Conservation (phyloP, 2,329 filamentous ascomycete genomes). For the Penicillium digitatum region DNA sequence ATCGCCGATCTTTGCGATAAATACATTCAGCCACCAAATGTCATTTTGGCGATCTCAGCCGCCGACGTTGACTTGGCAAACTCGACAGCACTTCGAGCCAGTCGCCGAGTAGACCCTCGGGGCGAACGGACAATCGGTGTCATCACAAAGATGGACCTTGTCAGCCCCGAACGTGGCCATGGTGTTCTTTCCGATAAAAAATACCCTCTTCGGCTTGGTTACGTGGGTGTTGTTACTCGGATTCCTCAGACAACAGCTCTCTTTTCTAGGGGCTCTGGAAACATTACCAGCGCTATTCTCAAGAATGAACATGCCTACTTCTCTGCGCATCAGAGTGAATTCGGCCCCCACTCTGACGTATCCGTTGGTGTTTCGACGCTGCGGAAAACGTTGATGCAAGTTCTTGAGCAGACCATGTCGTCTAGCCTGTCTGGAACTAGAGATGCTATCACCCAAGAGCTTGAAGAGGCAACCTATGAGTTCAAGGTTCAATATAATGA, state of each 20-base stretch:
- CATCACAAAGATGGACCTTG: constrained; percentile 98
- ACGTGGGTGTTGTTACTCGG: constrained; percentile 89
- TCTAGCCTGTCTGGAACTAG: constrained; percentile 82
- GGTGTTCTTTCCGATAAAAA: constrained; percentile 81
- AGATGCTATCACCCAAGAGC: constrained; percentile 87
- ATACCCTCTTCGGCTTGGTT: constrained; percentile 90
- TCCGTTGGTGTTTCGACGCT: constrained; percentile 79
- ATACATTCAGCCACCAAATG: constrained; percentile 93
- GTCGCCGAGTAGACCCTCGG: constrained; percentile 83
- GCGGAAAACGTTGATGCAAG: constrained; percentile 93
- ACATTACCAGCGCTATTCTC: constrained; percentile 73
- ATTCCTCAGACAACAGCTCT: constrained; percentile 65
- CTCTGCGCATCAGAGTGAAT: constrained; percentile 74
- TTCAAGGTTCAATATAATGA: constrained; percentile 99
- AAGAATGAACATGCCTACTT: constrained; percentile 90
- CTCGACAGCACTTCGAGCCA: constrained; percentile 85
- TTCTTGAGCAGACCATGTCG: constrained; percentile 96
- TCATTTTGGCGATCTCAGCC: constrained; percentile 94
- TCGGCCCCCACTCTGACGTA: constrained; percentile 67
- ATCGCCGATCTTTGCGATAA: constrained; percentile 96
- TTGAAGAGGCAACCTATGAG: constrained; percentile 95
- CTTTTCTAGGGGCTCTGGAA: constrained; percentile 77
- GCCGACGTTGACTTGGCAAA: constrained; percentile 97
- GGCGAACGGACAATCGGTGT: constrained; percentile 96
- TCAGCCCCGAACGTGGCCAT: constrained; percentile 74